A percentile compares a stretch with the other conserved stretches of the same genome.
Conservation (phyloP, 345 rosid species). For the Turritis glabra region DNA sequence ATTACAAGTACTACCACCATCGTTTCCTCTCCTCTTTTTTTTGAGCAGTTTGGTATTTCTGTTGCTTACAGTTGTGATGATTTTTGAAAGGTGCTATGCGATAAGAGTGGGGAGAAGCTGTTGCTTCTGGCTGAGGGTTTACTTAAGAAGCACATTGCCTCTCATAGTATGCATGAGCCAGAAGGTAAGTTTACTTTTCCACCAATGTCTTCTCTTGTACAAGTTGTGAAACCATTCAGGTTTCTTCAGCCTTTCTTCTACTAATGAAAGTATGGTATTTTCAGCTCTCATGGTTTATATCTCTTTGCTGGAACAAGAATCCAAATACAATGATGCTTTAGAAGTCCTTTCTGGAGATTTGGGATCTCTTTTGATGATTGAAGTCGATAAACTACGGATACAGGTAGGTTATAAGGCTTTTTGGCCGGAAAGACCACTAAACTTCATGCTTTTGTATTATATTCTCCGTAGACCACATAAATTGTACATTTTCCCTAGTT, state of each 20-base stretch:
- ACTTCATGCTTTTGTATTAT: not conserved
- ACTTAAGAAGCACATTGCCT: conserved; percentile 82
- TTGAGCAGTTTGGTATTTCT: not conserved
- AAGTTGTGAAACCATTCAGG: conserved; percentile 1
- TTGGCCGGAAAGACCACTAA: not conserved
- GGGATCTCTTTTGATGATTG: conserved; percentile 88
- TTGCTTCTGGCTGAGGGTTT: conserved; percentile 88
- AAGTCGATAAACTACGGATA: conserved; percentile 83
- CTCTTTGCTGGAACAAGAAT: conserved; percentile 87
- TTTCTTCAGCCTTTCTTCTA: conserved; percentile 9
- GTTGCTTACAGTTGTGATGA: conserved; percentile 29
- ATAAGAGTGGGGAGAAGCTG: conserved; percentile 83
- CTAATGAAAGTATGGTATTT: conserved; percentile 28
- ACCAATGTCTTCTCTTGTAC: conserved; percentile 17
- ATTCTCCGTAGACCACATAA: not conserved
- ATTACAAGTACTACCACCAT: conserved; percentile 63
- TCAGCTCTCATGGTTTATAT: conserved; percentile 93
- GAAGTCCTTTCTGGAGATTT: conserved; percentile 77
- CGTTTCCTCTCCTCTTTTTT: not conserved
- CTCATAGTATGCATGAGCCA: conserved; percentile 97
- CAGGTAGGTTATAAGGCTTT: conserved; percentile 63
- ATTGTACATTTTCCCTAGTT: not conserved
- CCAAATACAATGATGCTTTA: conserved; percentile 78
- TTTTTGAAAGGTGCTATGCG: conserved; percentile 70
- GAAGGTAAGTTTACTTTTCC: conserved; percentile 55